A percentile compares a stretch with the other conserved stretches of the same genome.
phyloP scores from a whole-genome alignment of 495 filamentous ascomycete genomes.

The Lentithecium fluviatile region DNA sequence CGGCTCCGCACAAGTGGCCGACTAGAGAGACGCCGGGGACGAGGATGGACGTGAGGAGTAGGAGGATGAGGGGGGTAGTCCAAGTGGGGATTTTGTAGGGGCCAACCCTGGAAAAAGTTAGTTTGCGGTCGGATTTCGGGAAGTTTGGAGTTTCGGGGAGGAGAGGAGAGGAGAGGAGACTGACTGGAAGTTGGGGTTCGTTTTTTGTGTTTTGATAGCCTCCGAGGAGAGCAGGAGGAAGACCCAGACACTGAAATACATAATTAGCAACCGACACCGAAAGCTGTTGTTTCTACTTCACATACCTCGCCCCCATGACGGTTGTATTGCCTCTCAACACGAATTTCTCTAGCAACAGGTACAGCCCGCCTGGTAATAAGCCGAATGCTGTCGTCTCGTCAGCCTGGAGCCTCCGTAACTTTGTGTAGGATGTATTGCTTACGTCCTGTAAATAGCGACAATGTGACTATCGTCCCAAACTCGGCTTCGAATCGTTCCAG shows the following conservation, averaged over 20 bases:
- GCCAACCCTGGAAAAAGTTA: conserved; percentile 48
- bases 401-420: conserved; percentile 4
- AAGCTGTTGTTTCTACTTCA: background rate
- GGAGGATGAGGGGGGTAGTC: conserved; percentile 76
- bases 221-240: conserved; percentile 84
- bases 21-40: conserved; percentile 78
- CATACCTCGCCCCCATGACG: conserved; percentile 80
- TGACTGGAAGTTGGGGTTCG: conserved; percentile 76
- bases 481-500: conserved; percentile 93
- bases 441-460: conserved; percentile 87
- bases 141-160: no score
- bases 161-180: no score
- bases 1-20: conserved; percentile 79
- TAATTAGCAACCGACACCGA: background rate
- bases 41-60: conserved; percentile 68
- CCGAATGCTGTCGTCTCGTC: conserved; percentile 37
- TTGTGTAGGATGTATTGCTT: conserved; percentile 46
- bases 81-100: conserved; percentile 83
- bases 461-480: conserved; percentile 80
- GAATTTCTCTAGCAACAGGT: conserved; percentile 39
- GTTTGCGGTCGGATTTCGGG: no score
- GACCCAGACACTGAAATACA: conserved; percentile 70
- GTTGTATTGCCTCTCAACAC: conserved; percentile 42
- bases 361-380: conserved; percentile 41
- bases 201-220: conserved; percentile 73